Evolutionary conservation across 2,329 filamentous ascomycete genomes (phyloP).

Genomic region (Verticillium zaregamsianum): DNA sequence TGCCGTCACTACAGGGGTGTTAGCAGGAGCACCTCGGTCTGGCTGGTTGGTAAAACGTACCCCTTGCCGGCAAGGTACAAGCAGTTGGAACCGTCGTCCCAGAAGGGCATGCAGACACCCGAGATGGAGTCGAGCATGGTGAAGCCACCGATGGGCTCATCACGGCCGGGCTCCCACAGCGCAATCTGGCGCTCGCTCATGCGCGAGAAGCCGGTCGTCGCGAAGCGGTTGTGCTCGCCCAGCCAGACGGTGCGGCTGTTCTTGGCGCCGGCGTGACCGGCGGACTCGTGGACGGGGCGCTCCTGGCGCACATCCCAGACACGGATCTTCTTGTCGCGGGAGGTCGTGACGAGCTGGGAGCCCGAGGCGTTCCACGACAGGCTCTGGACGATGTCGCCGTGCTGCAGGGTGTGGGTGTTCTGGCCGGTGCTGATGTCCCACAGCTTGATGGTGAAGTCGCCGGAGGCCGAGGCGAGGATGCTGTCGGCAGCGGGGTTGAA

Average conservation of each 20-base stretch:
- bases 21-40: conserved; percentile 5
- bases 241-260: conserved; percentile 97
- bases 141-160: conserved; percentile 87
- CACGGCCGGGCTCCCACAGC: conserved; percentile 86
- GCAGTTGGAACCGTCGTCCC: conserved; percentile 95
- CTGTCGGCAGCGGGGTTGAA: conserved; percentile 97
- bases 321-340: conserved; percentile 95
- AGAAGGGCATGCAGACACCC: conserved; percentile 98
- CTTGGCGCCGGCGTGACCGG: conserved; percentile 89
- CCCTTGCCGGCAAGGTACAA: conserved; percentile 96
- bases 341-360: conserved; percentile 82
- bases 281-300: conserved; percentile 75
- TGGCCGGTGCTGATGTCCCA: conserved; percentile 88
- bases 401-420: conserved; percentile 70
- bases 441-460: conserved; percentile 90
- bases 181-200: conserved; percentile 98
- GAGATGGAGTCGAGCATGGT: conserved; percentile 90
- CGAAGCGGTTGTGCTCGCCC: conserved; percentile 93
- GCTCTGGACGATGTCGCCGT: conserved; percentile 90
- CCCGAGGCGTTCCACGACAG: conserved; percentile 94
- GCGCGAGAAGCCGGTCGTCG: conserved; percentile 93
- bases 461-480: conserved; percentile 90
- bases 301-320: conserved; percentile 98
- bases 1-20: conserved; percentile 71
- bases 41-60: conserved; percentile 45